Evolutionary conservation across 2,329 filamentous ascomycete genomes (phyloP), one percentile per base, ranked within the genome.

Genomic region (Trichoderma koningiopsis): DNA sequence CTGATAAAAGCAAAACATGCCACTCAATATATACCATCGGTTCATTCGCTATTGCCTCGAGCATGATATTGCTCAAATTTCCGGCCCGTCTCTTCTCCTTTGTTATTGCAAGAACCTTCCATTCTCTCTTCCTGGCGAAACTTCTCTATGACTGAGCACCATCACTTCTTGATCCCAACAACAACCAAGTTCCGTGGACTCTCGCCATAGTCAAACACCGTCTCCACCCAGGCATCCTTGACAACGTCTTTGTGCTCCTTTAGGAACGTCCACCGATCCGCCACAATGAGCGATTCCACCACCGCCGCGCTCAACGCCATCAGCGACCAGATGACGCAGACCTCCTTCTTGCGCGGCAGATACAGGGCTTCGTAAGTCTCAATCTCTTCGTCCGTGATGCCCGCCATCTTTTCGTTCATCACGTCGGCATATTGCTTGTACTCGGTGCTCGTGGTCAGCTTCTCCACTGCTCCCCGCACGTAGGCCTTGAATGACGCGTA

Each of bases 271-370:
- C 93, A 99, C 57, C 96, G 87, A 83, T 99, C 96, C 57, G 91
- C 88, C 63, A 97, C 93, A 75, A 99, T 95, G 70, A 96, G 83
- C 37, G 93, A 93, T 83, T 99, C 96, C 2, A 96, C 90, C 4
- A 97, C 91, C 24, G 89, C 89, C 3, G 95, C 94, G 78, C 93
- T 96, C 75, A 97, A 97, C 0, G 96, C 94, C 95, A 99, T 99
- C 75, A 99, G 79, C 73, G 89, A 93, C 96, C 96, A 99, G 70
- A 96, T 88, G 8, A 96, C 86, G 76, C 91, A 93, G 49, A 99
- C 82, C 76, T 97, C 91, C 74, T 93, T 92, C 81, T 91, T 93
- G 67, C 91, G 85, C 49, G 85, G 84, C 35, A 79, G 78, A 79
- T 91, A 97, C 53, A 80, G 77, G 11, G 77, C 75, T 75, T 92